Base-by-base conservation (phyloP, 2,329 filamentous ascomycete genomes). In the Calonectria naviculata region DNA sequence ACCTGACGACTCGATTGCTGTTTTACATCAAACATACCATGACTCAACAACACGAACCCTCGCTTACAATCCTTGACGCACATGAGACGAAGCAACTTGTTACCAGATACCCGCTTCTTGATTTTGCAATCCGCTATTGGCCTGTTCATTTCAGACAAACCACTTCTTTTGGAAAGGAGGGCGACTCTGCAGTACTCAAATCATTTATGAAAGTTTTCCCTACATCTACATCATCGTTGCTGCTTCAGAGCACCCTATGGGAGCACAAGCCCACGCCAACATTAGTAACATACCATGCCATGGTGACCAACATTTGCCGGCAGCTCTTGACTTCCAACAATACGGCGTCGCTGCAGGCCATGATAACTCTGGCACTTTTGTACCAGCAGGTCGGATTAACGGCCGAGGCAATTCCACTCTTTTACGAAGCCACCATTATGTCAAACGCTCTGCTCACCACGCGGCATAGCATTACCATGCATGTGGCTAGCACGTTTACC, bases 241-340 rank as follows among this genome's bases (percentile, higher is more conserved):
- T 58, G 21, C 52, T 58, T 58, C 52, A 58, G n/a, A 38, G 31
- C 21, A 58, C 52, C 4, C 24, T 58, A 5, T 58, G 52, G 52
- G 31, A 58, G 12, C 52, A 58, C 6, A 58, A 58, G 15, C 52
- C 52, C 1, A 38, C 52, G 4, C 52, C 52, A 5, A 17, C 24
- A 1, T 5, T 58, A 17, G 2, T 58, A 3, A 12, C 24, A 12
- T 58, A 58, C 21, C 52, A 58, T 7, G 52, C 21, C 24, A 58
- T 58, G 52, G 52, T 58, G 0, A 58, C 52, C 1, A 58, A 28
- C 7, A 58, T 58, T 58, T 58, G 52, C 17, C 52, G 52, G 13
- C 52, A 38, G 34, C 52, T 58, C 31, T 58, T 58, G n/a, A 58
- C 52, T 38, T 58, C 52, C 12, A 58, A 58, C 38, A 58, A 58